Evolutionary conservation across 495 filamentous ascomycete species (phyloP), one percentile per base, ranked within the genome.

Genomic region (Filosporella fistucella): DNA sequence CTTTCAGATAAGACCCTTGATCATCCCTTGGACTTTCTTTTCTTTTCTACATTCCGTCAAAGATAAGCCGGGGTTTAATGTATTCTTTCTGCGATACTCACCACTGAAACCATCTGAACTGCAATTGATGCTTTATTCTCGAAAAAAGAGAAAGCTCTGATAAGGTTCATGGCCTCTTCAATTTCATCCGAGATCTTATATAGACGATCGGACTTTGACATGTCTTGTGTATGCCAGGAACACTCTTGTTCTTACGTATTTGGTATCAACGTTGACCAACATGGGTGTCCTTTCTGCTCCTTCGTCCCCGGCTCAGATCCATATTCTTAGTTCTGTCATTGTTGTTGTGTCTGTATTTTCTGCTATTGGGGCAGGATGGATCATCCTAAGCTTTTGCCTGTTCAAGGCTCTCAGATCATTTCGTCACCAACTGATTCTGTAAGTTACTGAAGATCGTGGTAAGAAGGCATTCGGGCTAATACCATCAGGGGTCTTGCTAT

Each of bases 391-490:
- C 43, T 72, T 70, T 36, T 17, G 12, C 65, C 33, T 62, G 16
- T 66, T 70, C 46, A 63, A 59, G 24, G 45, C 52, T 33, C 56
- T 70, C 18, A 52, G 66, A 26, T 66, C 51, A 29, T 70, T 70
- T 47, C 62, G 68, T 1, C 68, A 72, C 57, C 67, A 72, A 34
- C 56, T 72, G 14, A 69, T 72, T 42, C 56, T 72, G 40, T 60
- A 46, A 42, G 46, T 40, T 34, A 13, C 42, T 47, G 4, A 5
- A 30, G 1, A 3, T 18, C 16, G n/a, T 33, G 14, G 12, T 36
- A 11, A 36, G 8, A 21, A 7, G 3, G 14, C 17, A 13, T 5
- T 7, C 17, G 23, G 20, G n/a, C 35, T 38, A 4, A 38, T 38
- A 4, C 2, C 5, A 13, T 42, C 23, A 57, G 42, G 5, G 68